phyloP scores from a whole-genome alignment of 2,329 filamentous ascomycete species.

The Fusarium graminum region DNA sequence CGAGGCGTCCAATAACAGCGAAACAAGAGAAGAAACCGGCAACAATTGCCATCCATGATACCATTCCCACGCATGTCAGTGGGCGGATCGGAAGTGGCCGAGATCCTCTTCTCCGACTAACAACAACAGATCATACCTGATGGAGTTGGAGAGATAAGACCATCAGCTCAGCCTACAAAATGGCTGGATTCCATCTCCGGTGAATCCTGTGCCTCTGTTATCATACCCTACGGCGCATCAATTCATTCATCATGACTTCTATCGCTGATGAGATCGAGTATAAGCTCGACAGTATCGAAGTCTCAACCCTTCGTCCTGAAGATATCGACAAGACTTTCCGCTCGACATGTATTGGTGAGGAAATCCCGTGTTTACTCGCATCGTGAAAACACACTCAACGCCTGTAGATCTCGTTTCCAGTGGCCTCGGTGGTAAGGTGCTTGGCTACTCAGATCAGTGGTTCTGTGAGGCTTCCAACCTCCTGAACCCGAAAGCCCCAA shows the following conservation, averaged over 20 bases:
- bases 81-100: slow-evolving; percentile 52
- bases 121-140: slow-evolving; percentile 22
- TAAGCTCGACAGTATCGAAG: slow-evolving; percentile 67
- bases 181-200: slow-evolving; percentile 1
- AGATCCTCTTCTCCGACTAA: slow-evolving; percentile 42
- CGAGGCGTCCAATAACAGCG: slow-evolving; percentile 33
- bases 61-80: slow-evolving; percentile 16
- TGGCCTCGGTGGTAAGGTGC: slow-evolving; percentile 71
- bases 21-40: slow-evolving; percentile 8
- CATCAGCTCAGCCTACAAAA: slow-evolving; percentile 2
- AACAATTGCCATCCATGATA: slow-evolving; percentile 26
- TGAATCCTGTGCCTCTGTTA: neutral
- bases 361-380: neutral
- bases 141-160: slow-evolving; percentile 41
- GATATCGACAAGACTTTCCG: slow-evolving; percentile 73
- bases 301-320: slow-evolving; percentile 62
- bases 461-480: slow-evolving; percentile 76
- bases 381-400: slow-evolving; percentile 5
- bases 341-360: slow-evolving; percentile 71
- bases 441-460: slow-evolving; percentile 77
- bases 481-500: slow-evolving; percentile 72
- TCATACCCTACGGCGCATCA: neutral
- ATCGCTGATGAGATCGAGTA: slow-evolving; percentile 65
- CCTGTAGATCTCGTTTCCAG: slow-evolving; percentile 70
- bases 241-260: slow-evolving; percentile 50